phyloP scores from a whole-genome alignment of 768 basidiomycete species.

The Hydnomerulius pinastri region DNA sequence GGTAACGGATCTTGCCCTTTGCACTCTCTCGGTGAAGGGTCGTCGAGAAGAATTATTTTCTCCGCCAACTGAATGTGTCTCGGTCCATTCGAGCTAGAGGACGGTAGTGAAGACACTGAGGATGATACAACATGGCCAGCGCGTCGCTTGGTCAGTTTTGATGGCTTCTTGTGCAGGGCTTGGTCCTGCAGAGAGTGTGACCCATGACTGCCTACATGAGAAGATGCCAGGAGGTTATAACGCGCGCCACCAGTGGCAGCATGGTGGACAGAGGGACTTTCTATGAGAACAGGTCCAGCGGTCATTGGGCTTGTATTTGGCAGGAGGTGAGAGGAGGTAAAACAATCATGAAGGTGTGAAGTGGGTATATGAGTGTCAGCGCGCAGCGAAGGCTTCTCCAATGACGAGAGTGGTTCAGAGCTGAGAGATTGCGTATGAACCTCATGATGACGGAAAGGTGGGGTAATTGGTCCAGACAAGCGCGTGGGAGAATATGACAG shows the following conservation, averaged over 20 bases:
- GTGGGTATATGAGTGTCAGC: slow-evolving; percentile 4
- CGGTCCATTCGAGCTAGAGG: background rate
- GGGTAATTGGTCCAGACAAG: background rate
- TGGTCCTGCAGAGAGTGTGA: background rate
- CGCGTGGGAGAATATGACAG: background rate
- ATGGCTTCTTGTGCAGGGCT: background rate
- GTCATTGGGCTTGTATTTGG: background rate
- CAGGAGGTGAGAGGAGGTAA: background rate
- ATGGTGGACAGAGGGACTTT: background rate
- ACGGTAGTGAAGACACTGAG: slow-evolving; percentile 1
- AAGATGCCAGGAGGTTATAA: background rate
- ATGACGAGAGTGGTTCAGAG: background rate
- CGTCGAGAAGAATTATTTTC: slow-evolving; percentile 6
- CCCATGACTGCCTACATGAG: background rate
- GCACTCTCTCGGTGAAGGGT: background rate
- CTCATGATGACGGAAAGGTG: background rate
- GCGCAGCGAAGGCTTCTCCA: slow-evolving; percentile 2
- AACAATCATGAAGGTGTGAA: background rate
- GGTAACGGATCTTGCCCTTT: slow-evolving; percentile 17
- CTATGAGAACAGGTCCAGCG: background rate
- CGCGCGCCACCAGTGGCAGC: background rate
- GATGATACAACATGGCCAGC: background rate
- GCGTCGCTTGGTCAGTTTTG: slow-evolving; percentile 12
- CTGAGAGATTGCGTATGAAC: background rate
- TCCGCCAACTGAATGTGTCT: background rate